These are phyloP conservation scores for Claviceps sorghi DNA, from an alignment of 2,329 filamentous ascomycete species.

Conservation along the genomic window DNA sequence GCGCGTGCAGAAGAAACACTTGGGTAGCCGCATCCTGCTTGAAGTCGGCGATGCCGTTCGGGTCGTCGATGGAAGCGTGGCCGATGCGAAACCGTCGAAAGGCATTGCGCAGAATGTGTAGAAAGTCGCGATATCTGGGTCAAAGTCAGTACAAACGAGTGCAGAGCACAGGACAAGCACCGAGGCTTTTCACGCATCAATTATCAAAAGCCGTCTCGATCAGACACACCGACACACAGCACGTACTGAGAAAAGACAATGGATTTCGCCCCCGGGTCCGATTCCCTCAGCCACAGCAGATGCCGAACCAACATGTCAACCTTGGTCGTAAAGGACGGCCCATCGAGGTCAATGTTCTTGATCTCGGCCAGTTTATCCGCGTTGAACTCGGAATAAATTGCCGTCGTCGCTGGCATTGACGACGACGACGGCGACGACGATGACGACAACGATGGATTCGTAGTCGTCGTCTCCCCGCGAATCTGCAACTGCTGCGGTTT, in stretches of 20 bases:
- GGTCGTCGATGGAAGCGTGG: conserved; percentile 52
- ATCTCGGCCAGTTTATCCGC: conserved; percentile 61
- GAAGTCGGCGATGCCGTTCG: conserved; percentile 59
- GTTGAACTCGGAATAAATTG: conserved; percentile 68
- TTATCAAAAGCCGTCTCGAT: background rate
- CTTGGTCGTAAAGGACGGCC: conserved; percentile 72
- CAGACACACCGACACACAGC: background rate
- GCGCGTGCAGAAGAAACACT: conserved; percentile 79
- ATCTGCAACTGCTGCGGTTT: conserved; percentile 62
- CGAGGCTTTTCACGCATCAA: no score
- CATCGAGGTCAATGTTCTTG: conserved; percentile 60
- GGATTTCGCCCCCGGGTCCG: conserved; percentile 76
- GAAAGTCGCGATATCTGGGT: conserved; percentile 54
- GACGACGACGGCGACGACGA: conserved; percentile 8
- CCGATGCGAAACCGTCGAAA: conserved; percentile 60
- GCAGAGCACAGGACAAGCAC: background rate
- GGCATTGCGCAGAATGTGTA: conserved; percentile 56
- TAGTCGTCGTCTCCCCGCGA: conserved; percentile 22
- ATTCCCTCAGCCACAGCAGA: conserved; percentile 67
- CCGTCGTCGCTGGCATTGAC: conserved; percentile 8
- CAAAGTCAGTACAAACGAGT: background rate
- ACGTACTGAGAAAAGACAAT: conserved; percentile 77
- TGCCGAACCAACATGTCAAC: conserved; percentile 74
- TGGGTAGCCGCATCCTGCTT: conserved; percentile 59
- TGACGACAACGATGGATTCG: conserved; percentile 10